Base-by-base conservation (phyloP, 139 green algal species). In the Chlamydomonas urium region DNA sequence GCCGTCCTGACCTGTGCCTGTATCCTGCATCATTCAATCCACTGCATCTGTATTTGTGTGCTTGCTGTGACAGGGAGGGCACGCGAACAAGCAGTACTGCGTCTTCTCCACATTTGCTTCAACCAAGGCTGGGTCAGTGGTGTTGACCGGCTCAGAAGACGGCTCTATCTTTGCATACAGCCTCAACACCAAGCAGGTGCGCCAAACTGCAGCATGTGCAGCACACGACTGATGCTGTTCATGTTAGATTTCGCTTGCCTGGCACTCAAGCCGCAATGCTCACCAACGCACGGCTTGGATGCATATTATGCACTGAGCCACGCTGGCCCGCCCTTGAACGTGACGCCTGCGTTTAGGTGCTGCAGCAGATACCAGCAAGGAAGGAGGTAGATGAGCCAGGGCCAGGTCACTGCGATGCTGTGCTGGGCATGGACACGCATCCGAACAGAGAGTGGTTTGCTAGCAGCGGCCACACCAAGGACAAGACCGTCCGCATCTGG, bases 111-210 rank as follows among this genome's bases (percentile, higher is more conserved):
- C 65, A 33, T 89, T 92, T 47, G 72, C 58, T 24, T 63, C 42
- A n/a, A 34, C 36, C 0, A 38, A 68, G 6, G 65, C 59, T 35
- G 71, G 71, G 14, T 28, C 66, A 23, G 92, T 83, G 73, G 79
- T 98, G 1, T 77, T 94, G 1, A 86, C 73, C 24, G 93, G 93
- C 5, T 92, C 83, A 5, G 93, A 98, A 61, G 93, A 98, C 78
- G 42, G 84, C 34, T 63, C 63, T 60, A 72, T 97, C 19, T 88
- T 79, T 65, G 36, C 93, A n/a, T 98, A 91, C 84, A 83, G 92
- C 50, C 73, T 98, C 14, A 89, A 92, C 60, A 86, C 47, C 10
- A 83, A 81, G 24, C 36, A 83, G 81, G 79, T 85, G 37, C 23
- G 67, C 23, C 2, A 35, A 38, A 48, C 29, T 26, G 6, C 60